Evolutionary conservation across 148 eudicot genomes (phyloP).

Genomic region (Fagopyrum homotropicum): DNA sequence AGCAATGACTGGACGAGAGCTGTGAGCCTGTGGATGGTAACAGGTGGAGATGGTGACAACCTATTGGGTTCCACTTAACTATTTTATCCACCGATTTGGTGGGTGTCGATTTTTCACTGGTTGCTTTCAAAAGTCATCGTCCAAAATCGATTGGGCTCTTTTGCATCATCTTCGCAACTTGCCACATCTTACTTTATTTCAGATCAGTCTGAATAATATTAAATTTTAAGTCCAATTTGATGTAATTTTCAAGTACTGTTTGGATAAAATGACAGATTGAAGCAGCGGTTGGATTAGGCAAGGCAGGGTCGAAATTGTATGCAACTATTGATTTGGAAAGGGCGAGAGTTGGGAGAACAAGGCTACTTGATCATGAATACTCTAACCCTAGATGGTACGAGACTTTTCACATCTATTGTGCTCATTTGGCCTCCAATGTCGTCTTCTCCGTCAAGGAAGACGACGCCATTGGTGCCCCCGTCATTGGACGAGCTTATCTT

Average conservation of each 20-base stretch:
- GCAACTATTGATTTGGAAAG: constrained; percentile 41
- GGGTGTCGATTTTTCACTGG: no score
- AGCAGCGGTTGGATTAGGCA: constrained; percentile 19
- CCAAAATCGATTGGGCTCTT: no score
- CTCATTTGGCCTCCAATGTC: constrained; percentile 36
- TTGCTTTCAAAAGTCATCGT: no score
- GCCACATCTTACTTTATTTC: no score
- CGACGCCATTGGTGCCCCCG: constrained; percentile 31
- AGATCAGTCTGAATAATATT: constrained; percentile 29
- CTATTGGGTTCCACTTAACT: no score
- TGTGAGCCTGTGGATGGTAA: no score
- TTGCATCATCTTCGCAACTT: no score
- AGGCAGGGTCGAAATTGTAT: constrained; percentile 28
- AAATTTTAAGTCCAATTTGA: neutral
- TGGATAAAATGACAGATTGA: constrained; percentile 23
- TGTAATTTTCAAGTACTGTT: constrained; percentile 31
- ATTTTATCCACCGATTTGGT: no score
- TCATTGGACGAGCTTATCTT: constrained; percentile 42
- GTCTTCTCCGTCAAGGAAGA: constrained; percentile 44
- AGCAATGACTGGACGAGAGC: no score
- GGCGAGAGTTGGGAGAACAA: constrained; percentile 44
- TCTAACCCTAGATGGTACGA: constrained; percentile 48
- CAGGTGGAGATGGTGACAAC: no score
- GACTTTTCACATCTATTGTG: constrained; percentile 46
- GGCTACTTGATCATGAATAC: constrained; percentile 23